These are phyloP conservation scores for Polyrhizophydium stewartii DNA, from an alignment of 371 early-diverging fungal genomes.

Conservation along the genomic window DNA sequence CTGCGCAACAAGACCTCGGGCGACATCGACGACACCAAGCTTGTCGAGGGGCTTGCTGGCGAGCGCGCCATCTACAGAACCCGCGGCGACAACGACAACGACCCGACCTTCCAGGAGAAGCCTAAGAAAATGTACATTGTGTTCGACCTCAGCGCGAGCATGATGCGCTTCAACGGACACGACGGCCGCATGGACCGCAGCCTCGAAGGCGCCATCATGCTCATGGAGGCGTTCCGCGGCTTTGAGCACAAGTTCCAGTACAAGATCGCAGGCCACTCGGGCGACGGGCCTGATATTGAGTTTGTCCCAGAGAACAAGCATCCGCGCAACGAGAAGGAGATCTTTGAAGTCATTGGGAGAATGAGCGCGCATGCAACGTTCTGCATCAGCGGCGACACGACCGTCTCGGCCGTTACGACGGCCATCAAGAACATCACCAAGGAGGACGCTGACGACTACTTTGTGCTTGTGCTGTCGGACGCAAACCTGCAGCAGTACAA, in stretches of 20 bases:
- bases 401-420: constrained; percentile 62
- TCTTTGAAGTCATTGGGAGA: constrained; percentile 14
- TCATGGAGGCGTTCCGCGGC: constrained; percentile 23
- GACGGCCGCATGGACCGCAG: constrained; percentile 17
- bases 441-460: constrained; percentile 75
- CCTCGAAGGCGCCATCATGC: constrained; percentile 3
- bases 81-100: constrained; percentile 65
- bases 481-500: constrained; percentile 83
- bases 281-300: constrained; percentile 19
- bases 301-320: constrained; percentile 18
- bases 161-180: constrained; percentile 42
- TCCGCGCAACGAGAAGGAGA: constrained; percentile 32
- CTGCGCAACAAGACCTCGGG: constrained; percentile 75
- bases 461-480: constrained; percentile 76
- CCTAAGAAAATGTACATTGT: constrained; percentile 80
- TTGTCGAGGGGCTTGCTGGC: constrained; percentile 76
- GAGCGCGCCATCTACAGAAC: constrained; percentile 75
- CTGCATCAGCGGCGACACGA: constrained; percentile 70
- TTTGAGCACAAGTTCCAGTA: constrained; percentile 34
- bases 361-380: constrained; percentile 21
- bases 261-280: constrained; percentile 25
- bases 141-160: constrained; percentile 71
- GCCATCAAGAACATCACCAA: constrained; percentile 68
- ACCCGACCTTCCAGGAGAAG: constrained; percentile 49
- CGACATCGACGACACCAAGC: constrained; percentile 77